Base-by-base conservation (phyloP, 805 yeast genomes). In the Torulaspora delbrueckii region DNA sequence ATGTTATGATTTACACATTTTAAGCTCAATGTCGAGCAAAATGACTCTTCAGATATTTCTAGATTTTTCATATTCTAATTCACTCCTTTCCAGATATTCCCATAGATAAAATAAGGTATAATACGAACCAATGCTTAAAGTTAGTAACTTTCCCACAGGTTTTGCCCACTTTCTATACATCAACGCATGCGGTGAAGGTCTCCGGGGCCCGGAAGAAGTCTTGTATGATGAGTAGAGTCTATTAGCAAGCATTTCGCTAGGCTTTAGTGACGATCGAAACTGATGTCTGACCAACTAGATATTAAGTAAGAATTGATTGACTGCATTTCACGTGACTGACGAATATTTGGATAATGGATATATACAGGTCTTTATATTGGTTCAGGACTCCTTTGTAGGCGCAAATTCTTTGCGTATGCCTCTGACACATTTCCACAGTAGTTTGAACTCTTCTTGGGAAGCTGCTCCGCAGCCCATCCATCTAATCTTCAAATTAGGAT, bases 381-480 rank as follows among this genome's bases (percentile, higher is more conserved):
- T 10, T 23, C 22, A 19, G 31, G 23, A 22, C 10, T 14, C 37
- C 24, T 24, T 4, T 23, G n/a, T 40, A n/a, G 32, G 19, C 18
- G 18, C 39, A 26, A 46, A 49, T 52, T 82, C 90, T 47, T 65
- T 74, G 50, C 75, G 75, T 24, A 86, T 58, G 0, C 85, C 84
- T 23, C 68, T 68, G 1, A 84, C 81, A 28, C 82, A 75, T 55
- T 77, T 79, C 86, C 89, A 83, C 45, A 86, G 63, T 12, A 78
- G 68, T 13, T 70, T 70, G 39, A 70, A 67, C 54, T 93, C 99
- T 27, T 75, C 75, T n/a, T 75, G 79, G 12, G 74, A 73, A 1
- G 96, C 84, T 32, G 75, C 77, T 2, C 98, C 99, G 55, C 95
- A 79, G 3, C 88, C 86, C 19, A 88, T 89, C 98, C 98, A 91